Percentiles rank a stretch among this genome's conserved stretches.
Conservation (phyloP, 1,139 yeast genomes). For the Kazachstania sp. region DNA sequence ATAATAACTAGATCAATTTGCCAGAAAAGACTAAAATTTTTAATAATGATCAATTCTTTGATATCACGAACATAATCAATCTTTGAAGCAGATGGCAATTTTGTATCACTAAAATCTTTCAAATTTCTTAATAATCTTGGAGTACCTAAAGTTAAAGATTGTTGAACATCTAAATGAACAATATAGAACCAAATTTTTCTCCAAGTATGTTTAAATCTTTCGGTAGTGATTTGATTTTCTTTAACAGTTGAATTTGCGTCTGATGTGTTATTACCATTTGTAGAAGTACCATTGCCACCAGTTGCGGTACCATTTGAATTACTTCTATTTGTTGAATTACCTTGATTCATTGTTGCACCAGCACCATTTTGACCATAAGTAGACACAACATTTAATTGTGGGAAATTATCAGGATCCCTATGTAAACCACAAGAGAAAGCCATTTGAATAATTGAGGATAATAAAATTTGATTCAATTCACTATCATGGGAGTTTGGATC, state of each 20-base stretch:
- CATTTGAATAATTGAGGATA: slow-evolving; percentile 43
- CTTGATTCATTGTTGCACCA: not conserved
- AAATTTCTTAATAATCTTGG: slow-evolving; percentile 30
- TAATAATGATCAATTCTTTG: slow-evolving; percentile 29
- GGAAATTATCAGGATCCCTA: slow-evolving; percentile 45
- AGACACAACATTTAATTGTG: slow-evolving; percentile 28
- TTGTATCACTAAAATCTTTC: slow-evolving; percentile 33
- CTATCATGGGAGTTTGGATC: slow-evolving; percentile 35
- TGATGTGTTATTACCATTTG: not conserved
- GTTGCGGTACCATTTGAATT: not conserved
- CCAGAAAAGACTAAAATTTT: slow-evolving; percentile 29
- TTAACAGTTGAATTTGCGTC: slow-evolving; percentile 11
- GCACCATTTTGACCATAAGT: slow-evolving; percentile 8
- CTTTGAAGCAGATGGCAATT: slow-evolving; percentile 30
- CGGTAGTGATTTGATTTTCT: slow-evolving; percentile 26
- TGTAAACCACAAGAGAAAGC: slow-evolving; percentile 47
- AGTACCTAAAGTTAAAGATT: slow-evolving; percentile 38
- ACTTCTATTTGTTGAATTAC: not conserved
- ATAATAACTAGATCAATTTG: slow-evolving; percentile 30
- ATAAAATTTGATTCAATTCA: slow-evolving; percentile 38
- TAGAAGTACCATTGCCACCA: not conserved
- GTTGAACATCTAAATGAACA: slow-evolving; percentile 36
- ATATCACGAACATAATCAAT: slow-evolving; percentile 31
- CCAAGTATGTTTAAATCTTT: slow-evolving; percentile 34
- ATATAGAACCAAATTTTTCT: slow-evolving; percentile 40